These are phyloP conservation scores for Drechslerella coelobrocha DNA, from an alignment of 2,329 filamentous ascomycete species.

Conservation along the genomic window DNA sequence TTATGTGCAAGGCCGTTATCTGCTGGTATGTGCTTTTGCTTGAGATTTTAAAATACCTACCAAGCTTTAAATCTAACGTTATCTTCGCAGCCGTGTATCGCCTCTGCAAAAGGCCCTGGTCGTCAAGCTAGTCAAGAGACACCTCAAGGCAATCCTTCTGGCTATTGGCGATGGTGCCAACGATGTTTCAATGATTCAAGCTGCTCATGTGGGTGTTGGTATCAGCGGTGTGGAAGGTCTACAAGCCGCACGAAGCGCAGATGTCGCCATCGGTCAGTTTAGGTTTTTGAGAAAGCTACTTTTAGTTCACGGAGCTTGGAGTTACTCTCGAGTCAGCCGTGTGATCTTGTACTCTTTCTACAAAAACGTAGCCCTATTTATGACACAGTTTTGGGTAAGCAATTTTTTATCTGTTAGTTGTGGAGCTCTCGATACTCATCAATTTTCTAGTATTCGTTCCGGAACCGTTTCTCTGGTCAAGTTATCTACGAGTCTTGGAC, in stretches of 20 bases:
- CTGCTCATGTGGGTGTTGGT: constrained; percentile 94
- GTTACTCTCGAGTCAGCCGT: constrained; percentile 95
- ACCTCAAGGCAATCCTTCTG: constrained; percentile 87
- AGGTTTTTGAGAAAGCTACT: constrained; percentile 91
- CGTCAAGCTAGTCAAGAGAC: constrained; percentile 96
- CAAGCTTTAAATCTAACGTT: constrained; percentile 29
- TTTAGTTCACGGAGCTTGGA: constrained; percentile 95
- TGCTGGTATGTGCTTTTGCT: constrained; percentile 67
- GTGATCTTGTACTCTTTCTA: constrained; percentile 99
- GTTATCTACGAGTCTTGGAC: constrained; percentile 99
- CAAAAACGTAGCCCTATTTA: constrained; percentile 97
- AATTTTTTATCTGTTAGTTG: background rate
- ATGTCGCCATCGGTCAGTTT: constrained; percentile 96
- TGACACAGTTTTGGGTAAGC: constrained; percentile 97
- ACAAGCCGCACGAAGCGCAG: constrained; percentile 91
- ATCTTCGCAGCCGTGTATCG: constrained; percentile 76
- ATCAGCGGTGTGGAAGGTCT: constrained; percentile 97
- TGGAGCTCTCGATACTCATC: background rate
- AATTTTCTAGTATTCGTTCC: constrained; percentile 80
- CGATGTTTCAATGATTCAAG: constrained; percentile 99
- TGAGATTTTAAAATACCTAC: background rate
- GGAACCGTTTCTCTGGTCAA: constrained; percentile 96
- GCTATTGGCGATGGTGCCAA: constrained; percentile 98
- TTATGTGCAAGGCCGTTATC: constrained; percentile 98
- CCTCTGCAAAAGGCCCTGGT: constrained; percentile 96